Evolutionary conservation across 768 basidiomycete genomes (phyloP), one percentile per base, ranked within the genome.

Genomic region (Pleurotus eryngii): DNA sequence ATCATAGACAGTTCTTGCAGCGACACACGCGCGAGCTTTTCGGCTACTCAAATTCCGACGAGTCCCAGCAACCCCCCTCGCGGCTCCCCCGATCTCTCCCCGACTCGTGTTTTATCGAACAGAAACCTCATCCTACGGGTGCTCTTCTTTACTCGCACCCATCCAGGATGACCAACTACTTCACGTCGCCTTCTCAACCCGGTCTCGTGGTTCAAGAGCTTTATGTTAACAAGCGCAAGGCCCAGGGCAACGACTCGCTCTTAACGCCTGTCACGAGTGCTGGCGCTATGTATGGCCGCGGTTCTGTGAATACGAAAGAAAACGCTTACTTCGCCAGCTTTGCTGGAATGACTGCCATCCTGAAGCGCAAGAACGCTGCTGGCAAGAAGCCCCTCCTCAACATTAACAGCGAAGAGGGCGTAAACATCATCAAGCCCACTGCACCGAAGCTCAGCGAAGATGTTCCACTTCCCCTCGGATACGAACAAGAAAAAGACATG

Each of bases 131-230:
- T 61, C 76, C 72, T 24, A 76, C 70, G 38, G 89, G 77, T 39
- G 91, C 81, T 3, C 75, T 92, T 42, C 71, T 74, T 46, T 93
- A 92, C 68, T 68, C 81, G 2, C 72, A 75, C 40, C 76, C 80
- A 37, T 76, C 86, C 5, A 53, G 59, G 5, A 70, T 92, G 48
- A 86, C 90, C 54, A 75, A 79, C 0, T 70, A 72, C 51, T 72
- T 85, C 66, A 76, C 73, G 65, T 76, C 76, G 6, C 76, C 73
- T 58, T 71, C 82, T 15, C 76, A 82, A 61, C 81, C 83, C 5
- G 91, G 87, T 50, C 78, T 89, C 57, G 58, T 86, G 60, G 74
- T 84, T 38, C 73, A 81, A 26, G 63, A 64, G 48, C 15, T 43
- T 9, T 47, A 35, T 35, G 40, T 20, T n/a, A 15, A 57, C n/a